phyloP scores from a whole-genome alignment of 345 rosid species.

The Pugionium dolabratum region DNA sequence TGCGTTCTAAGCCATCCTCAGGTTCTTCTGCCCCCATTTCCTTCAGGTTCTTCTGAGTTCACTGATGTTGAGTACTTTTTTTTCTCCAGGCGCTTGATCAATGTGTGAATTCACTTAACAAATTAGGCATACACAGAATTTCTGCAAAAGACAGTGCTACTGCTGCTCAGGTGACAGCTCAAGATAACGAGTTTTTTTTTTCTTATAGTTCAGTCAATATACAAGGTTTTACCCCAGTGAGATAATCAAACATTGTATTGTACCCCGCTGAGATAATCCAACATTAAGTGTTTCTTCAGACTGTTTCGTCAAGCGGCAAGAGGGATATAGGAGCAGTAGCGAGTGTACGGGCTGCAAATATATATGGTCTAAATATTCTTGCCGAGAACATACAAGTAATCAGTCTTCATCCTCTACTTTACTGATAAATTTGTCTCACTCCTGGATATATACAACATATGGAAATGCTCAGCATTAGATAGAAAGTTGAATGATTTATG shows the following conservation, averaged over 20 bases:
- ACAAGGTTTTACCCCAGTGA: conserved; percentile 8
- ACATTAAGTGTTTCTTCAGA: conserved; percentile 44
- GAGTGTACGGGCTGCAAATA: conserved; percentile 85
- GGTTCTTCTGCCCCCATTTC: conserved; percentile 42
- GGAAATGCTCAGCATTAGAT: neutral
- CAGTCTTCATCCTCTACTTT: conserved; percentile 11
- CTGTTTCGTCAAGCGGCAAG: conserved; percentile 55
- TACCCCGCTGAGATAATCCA: neutral
- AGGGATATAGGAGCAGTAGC: conserved; percentile 79
- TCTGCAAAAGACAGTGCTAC: conserved; percentile 74
- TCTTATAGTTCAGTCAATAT: neutral
- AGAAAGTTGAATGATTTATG: neutral
- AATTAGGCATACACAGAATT: conserved; percentile 58
- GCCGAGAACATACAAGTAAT: conserved; percentile 73
- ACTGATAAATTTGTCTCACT: conserved; percentile 19
- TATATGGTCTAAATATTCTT: conserved; percentile 82
- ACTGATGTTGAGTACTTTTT: conserved; percentile 5
- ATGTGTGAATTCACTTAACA: conserved; percentile 65
- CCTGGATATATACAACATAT: neutral
- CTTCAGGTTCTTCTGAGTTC: conserved; percentile 13
- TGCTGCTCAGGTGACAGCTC: conserved; percentile 74
- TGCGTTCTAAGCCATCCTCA: conserved; percentile 89
- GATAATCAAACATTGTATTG: conserved; percentile 4
- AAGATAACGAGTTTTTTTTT: neutral
- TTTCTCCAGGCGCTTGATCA: conserved; percentile 74